These are phyloP conservation scores for Opeltia flavorubescens DNA, from an alignment of 495 filamentous ascomycete species.

Conservation along the genomic window DNA sequence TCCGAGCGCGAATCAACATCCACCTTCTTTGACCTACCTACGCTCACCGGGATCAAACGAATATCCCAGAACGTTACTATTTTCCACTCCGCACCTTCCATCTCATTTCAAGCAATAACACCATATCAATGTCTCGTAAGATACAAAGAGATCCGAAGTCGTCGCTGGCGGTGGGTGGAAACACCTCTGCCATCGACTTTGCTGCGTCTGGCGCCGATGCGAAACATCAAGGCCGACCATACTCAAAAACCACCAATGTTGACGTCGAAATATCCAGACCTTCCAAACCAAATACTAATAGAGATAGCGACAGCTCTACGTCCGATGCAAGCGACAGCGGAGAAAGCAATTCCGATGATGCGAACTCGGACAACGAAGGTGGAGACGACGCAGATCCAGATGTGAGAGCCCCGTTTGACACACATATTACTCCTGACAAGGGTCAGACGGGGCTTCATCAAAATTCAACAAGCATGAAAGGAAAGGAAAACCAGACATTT, in stretches of 20 bases:
- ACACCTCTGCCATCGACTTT: background rate
- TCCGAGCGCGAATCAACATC: background rate
- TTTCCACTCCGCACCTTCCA: background rate
- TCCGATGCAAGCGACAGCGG: constrained; percentile 23
- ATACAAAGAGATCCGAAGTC: background rate
- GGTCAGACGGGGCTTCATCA: constrained; percentile 29
- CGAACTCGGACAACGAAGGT: constrained; percentile 29
- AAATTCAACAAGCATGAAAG: background rate
- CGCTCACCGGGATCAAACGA: background rate
- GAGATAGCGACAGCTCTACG: background rate
- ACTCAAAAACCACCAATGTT: background rate
- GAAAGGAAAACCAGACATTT: background rate
- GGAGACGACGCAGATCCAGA: constrained; percentile 35
- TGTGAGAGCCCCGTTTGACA: constrained; percentile 39
- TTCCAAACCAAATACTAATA: background rate
- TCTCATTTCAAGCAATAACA: background rate
- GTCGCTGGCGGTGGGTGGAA: background rate
- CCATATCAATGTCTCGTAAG: background rate
- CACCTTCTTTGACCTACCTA: background rate
- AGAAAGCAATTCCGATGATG: constrained; percentile 29
- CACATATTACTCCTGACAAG: constrained; percentile 22
- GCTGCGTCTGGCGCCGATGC: background rate
- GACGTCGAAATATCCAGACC: background rate
- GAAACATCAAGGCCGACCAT: background rate
- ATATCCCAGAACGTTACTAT: background rate